Evolutionary conservation across 768 basidiomycete species (phyloP).

Genomic region (Strobilomyces confusus): DNA sequence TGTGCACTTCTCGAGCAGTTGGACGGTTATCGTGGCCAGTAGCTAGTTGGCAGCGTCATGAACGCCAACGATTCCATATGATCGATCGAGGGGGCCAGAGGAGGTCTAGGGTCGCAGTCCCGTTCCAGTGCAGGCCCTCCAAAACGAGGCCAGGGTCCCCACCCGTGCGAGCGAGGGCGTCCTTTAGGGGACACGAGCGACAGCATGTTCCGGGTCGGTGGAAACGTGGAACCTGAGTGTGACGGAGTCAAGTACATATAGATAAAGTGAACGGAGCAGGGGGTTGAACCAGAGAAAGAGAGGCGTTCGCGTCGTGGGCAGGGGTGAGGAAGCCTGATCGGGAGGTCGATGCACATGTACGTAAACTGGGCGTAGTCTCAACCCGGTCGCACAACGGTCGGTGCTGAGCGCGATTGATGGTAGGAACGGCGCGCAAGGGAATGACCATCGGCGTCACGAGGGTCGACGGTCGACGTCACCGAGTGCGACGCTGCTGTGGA

Average conservation of each 20-base stretch:
- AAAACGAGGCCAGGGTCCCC: slow-evolving; percentile 17
- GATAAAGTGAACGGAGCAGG: background rate
- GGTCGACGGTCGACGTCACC: background rate
- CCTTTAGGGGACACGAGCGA: background rate
- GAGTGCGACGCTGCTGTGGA: background rate
- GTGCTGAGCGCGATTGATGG: background rate
- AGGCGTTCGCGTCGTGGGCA: background rate
- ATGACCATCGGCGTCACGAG: background rate
- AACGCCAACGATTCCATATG: background rate
- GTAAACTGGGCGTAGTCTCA: background rate
- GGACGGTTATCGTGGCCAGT: background rate
- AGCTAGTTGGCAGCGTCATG: background rate
- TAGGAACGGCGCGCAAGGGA: background rate
- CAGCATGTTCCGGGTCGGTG: slow-evolving; percentile 8
- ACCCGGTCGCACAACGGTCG: background rate
- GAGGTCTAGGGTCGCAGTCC: slow-evolving; percentile 3
- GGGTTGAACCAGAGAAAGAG: slow-evolving; percentile 1
- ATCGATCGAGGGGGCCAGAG: background rate
- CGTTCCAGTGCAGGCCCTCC: background rate
- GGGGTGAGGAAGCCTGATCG: slow-evolving; percentile 9
- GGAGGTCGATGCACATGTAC: slow-evolving; percentile 1
- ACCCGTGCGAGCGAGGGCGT: slow-evolving; percentile 13
- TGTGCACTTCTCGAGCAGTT: slow-evolving; percentile 2
- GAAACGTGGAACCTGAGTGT: background rate
- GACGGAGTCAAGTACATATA: background rate